These are phyloP conservation scores for Nakazawaea wyomingensis DNA, from an alignment of 805 yeast species.

Conservation along the genomic window DNA sequence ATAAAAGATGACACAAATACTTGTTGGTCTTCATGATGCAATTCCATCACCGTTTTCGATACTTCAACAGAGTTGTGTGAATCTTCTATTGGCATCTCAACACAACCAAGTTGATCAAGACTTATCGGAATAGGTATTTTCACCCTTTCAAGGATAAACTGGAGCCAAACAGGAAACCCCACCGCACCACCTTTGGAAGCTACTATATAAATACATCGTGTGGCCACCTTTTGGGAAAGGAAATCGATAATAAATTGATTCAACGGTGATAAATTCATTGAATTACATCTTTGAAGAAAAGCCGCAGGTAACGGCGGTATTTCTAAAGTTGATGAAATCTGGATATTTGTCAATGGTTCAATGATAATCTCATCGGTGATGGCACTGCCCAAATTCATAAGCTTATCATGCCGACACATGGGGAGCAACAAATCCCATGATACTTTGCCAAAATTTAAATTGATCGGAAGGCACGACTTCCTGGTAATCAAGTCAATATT, in stretches of 20 bases:
- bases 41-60: not conserved
- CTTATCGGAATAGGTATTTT: conserved; percentile 6
- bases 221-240: not conserved
- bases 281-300: not conserved
- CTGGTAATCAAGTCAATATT: not conserved
- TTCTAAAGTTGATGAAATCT: not conserved
- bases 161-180: conserved; percentile 6
- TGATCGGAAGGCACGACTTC: no score
- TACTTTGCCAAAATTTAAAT: not conserved
- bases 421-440: conserved; percentile 8
- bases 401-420: not conserved
- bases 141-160: conserved; percentile 9
- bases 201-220: not conserved
- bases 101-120: not conserved
- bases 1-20: not conserved
- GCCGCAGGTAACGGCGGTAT: not conserved
- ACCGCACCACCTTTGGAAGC: not conserved
- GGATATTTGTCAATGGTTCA: conserved; percentile 7
- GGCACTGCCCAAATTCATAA: not conserved
- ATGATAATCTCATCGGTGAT: not conserved
- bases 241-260: conserved; percentile 6
- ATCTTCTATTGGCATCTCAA: not conserved
- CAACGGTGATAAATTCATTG: conserved; percentile 1
- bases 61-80: not conserved
- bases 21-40: not conserved